A percentile compares a stretch with the other conserved stretches of the same genome.
Evolutionary conservation across 106 monocot genomes (phyloP).

Genomic region (Iris macrosiphon): DNA sequence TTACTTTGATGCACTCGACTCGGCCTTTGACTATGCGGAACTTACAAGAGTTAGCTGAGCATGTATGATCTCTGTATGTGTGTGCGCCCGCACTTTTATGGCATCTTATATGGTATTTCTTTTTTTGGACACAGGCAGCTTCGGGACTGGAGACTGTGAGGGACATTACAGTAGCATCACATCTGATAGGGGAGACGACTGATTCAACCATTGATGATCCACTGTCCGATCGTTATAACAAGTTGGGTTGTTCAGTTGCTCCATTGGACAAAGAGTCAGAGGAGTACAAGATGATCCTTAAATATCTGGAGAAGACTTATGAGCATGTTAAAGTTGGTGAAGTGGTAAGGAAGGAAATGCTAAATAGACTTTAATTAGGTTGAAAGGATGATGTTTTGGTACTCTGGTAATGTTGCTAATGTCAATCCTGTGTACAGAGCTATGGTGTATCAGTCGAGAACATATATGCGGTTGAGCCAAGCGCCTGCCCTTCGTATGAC

Average conservation of each 20-base stretch:
- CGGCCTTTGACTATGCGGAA: constrained; percentile 50
- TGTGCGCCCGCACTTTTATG: too few species aligned
- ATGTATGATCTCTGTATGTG: constrained; percentile 39
- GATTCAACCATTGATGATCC: constrained; percentile 46
- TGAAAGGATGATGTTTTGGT: background rate
- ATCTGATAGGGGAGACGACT: constrained; percentile 40
- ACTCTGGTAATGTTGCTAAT: background rate
- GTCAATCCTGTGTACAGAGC: constrained; percentile 13
- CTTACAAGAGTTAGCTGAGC: constrained; percentile 45
- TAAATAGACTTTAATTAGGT: background rate
- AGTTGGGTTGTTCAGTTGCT: constrained; percentile 37
- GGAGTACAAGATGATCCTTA: constrained; percentile 73
- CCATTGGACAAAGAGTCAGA: constrained; percentile 56
- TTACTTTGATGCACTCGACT: constrained; percentile 61
- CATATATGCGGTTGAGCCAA: constrained; percentile 49
- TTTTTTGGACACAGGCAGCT: constrained; percentile 23
- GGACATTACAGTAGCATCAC: constrained; percentile 54
- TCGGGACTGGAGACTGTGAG: constrained; percentile 31
- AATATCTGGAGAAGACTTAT: constrained; percentile 63
- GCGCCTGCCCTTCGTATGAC: constrained; percentile 37
- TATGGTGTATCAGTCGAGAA: constrained; percentile 53
- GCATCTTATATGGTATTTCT: background rate
- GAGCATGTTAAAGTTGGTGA: constrained; percentile 44
- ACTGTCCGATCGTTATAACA: constrained; percentile 40
- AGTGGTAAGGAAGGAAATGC: constrained; percentile 24